Percentiles rank a stretch among this genome's conserved stretches.
These are phyloP conservation scores for Stachybotrys elegans DNA, from an alignment of 2,329 filamentous ascomycete genomes.

Conservation along the genomic window DNA sequence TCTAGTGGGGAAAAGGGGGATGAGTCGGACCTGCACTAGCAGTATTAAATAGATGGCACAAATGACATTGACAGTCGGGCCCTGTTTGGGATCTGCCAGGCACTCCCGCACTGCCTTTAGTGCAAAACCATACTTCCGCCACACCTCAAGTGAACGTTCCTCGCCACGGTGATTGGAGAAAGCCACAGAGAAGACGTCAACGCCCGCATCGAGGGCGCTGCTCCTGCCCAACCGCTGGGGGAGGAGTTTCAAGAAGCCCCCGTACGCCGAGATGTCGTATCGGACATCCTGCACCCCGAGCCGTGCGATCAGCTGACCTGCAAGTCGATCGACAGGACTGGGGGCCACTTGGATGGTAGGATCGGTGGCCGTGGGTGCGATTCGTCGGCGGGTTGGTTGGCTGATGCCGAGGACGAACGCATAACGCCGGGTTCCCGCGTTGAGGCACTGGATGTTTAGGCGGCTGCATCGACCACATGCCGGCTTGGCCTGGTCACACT, in stretches of 20 bases:
- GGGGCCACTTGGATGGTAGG: neutral
- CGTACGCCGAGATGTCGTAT: neutral
- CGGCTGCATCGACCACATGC: neutral
- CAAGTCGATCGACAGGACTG: neutral
- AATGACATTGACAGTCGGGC: neutral
- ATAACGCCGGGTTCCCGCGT: neutral
- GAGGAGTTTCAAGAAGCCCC: neutral
- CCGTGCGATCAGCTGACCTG: neutral
- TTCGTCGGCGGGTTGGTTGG: neutral
- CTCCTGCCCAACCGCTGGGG: neutral
- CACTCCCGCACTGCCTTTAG: neutral
- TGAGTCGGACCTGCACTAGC: conserved; percentile 1
- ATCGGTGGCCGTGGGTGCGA: neutral
- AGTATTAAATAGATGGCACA: neutral
- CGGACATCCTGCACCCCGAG: conserved; percentile 1
- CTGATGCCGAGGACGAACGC: neutral
- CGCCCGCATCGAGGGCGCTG: neutral
- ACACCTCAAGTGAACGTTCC: neutral
- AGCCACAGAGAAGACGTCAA: neutral
- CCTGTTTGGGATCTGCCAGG: neutral
- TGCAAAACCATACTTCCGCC: neutral
- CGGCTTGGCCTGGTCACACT: neutral
- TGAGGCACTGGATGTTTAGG: neutral
- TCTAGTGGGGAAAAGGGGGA: neutral
- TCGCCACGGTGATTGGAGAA: neutral